These are phyloP conservation scores for Lentinula lateritia DNA, from an alignment of 768 basidiomycete species.

Conservation along the genomic window DNA sequence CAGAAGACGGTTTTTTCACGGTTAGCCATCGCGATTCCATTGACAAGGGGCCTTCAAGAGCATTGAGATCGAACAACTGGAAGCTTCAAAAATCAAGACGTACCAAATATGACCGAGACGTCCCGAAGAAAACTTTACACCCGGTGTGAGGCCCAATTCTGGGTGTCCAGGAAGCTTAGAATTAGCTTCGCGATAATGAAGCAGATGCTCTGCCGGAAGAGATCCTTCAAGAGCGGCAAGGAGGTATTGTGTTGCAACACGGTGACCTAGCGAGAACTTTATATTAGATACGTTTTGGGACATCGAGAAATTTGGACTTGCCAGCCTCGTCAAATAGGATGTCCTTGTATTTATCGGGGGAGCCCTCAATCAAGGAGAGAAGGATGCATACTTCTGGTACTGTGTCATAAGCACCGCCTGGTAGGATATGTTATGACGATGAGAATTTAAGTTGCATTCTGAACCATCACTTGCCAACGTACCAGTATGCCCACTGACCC, in stretches of 20 bases:
- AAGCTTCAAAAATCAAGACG: constrained; percentile 12
- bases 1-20: constrained; percentile 73
- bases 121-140: constrained; percentile 91
- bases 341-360: constrained; percentile 54
- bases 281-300: constrained; percentile 4
- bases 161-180: constrained; percentile 87
- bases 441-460: background rate
- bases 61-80: background rate
- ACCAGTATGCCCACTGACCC: constrained; percentile 86
- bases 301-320: constrained; percentile 24
- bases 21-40: constrained; percentile 80
- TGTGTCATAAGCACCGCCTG: constrained; percentile 67
- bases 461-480: constrained; percentile 4
- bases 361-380: constrained; percentile 64
- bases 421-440: background rate
- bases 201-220: constrained; percentile 67
- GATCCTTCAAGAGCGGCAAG: constrained; percentile 73
- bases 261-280: constrained; percentile 51
- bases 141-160: constrained; percentile 86
- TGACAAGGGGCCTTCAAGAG: constrained; percentile 58
- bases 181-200: constrained; percentile 83
- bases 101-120: constrained; percentile 88
- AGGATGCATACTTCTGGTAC: constrained; percentile 83
- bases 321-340: constrained; percentile 81
- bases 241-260: constrained; percentile 87